Conservation (phyloP, 306 rosid genomes). For the Parietaria judaica region DNA sequence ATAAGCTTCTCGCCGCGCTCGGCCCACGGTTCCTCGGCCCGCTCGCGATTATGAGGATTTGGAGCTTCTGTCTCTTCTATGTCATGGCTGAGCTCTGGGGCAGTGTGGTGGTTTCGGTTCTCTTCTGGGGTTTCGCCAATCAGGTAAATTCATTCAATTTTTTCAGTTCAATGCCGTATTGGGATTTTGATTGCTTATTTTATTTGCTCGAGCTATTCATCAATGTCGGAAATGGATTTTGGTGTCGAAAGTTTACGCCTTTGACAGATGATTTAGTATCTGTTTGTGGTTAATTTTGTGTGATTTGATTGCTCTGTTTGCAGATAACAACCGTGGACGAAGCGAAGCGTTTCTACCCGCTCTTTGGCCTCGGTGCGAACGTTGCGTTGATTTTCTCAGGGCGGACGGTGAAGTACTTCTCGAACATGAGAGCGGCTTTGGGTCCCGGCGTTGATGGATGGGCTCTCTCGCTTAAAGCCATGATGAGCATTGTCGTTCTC, state of each 20-base stretch:
- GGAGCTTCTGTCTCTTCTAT: slow-evolving; percentile 95
- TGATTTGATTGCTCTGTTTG: slow-evolving; percentile 17
- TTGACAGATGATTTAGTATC: too few species aligned
- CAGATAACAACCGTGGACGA: slow-evolving; percentile 85
- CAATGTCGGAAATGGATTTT: too few species aligned
- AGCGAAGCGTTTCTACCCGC: slow-evolving; percentile 87
- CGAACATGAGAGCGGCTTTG: slow-evolving; percentile 65
- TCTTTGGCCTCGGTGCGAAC: slow-evolving; percentile 92
- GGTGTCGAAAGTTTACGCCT: too few species aligned
- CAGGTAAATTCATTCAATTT: slow-evolving; percentile 41
- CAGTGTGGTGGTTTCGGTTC: slow-evolving; percentile 85
- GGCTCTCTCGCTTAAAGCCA: slow-evolving; percentile 76
- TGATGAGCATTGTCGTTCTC: slow-evolving; percentile 89
- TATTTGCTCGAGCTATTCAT: too few species aligned
- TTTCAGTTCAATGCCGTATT: not conserved
- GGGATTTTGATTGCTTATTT: not conserved
- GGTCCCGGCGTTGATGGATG: slow-evolving; percentile 97
- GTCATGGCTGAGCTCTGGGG: slow-evolving; percentile 99
- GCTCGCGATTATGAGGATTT: slow-evolving; percentile 80
- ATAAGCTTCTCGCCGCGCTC: slow-evolving; percentile 63
- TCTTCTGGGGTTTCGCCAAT: slow-evolving; percentile 96
- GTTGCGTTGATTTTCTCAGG: slow-evolving; percentile 88
- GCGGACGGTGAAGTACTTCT: slow-evolving; percentile 87
- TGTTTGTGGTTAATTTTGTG: slow-evolving; percentile 1
- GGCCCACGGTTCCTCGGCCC: slow-evolving; percentile 95